phyloP scores from a whole-genome alignment of 2,329 filamentous ascomycete genomes.

The Metarhizium humberi region DNA sequence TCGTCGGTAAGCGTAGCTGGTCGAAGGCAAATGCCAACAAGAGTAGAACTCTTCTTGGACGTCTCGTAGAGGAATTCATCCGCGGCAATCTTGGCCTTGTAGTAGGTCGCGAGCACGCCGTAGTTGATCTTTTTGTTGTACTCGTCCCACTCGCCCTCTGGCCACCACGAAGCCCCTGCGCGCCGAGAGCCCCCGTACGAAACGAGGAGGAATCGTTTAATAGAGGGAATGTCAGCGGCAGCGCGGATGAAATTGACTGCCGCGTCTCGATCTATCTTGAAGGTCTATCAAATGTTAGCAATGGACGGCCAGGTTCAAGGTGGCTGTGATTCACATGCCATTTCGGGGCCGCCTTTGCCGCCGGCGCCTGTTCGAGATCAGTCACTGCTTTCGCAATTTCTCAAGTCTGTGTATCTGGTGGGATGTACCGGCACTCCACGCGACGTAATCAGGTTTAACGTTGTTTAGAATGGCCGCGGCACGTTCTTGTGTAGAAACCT shows the following conservation, averaged over 20 bases:
- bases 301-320: not conserved
- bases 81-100: slow-evolving; percentile 50
- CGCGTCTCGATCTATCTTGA: slow-evolving; percentile 53
- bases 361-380: slow-evolving; percentile 36
- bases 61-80: slow-evolving; percentile 47
- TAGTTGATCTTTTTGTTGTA: slow-evolving; percentile 30
- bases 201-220: slow-evolving; percentile 56
- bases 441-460: slow-evolving; percentile 54
- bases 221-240: slow-evolving; percentile 39
- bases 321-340: slow-evolving; percentile 19
- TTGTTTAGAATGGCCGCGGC: slow-evolving; percentile 53
- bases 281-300: slow-evolving; percentile 29
- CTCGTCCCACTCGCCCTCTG: slow-evolving; percentile 37
- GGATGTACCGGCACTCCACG: slow-evolving; percentile 57
- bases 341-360: slow-evolving; percentile 46
- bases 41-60: slow-evolving; percentile 28
- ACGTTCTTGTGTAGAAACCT: slow-evolving; percentile 53
- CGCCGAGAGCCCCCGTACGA: slow-evolving; percentile 50
- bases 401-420: not conserved
- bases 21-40: slow-evolving; percentile 44
- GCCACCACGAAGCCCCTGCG: slow-evolving; percentile 45
- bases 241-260: slow-evolving; percentile 54
- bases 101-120: slow-evolving; percentile 40
- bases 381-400: not conserved
- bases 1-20: slow-evolving; percentile 41